Conservation (phyloP, 257 asterid genomes). For the Solanum sejunctum region DNA sequence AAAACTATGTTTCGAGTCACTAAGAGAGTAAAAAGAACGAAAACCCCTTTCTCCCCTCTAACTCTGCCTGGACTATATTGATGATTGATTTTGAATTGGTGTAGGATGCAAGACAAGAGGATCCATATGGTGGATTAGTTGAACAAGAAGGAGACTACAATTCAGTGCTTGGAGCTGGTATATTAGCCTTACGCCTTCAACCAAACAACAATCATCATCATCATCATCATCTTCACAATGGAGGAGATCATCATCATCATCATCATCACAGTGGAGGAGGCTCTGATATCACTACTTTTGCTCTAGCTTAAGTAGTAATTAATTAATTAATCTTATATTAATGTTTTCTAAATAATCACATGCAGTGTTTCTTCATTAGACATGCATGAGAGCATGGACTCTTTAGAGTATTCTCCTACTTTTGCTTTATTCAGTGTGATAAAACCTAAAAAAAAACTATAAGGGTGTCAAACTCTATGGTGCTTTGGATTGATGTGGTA, state of each 20-base stretch:
- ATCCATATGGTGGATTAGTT: slow-evolving; percentile 85
- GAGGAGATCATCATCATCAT: slow-evolving; percentile 28
- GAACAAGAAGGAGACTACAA: slow-evolving; percentile 73
- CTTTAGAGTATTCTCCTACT: not conserved
- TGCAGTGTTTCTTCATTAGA: not conserved
- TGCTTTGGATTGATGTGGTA: not conserved
- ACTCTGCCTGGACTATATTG: not conserved
- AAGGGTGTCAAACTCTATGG: not conserved
- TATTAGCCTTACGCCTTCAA: slow-evolving; percentile 43
- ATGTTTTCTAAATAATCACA: not conserved
- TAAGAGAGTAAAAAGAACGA: too few species aligned
- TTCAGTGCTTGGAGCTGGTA: slow-evolving; percentile 41
- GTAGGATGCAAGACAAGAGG: slow-evolving; percentile 74
- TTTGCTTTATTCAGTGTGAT: not conserved
- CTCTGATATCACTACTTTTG: slow-evolving; percentile 70
- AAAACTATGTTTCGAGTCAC: not conserved
- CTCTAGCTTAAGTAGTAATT: slow-evolving; percentile 42
- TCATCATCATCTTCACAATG: slow-evolving; percentile 38
- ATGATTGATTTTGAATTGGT: not conserved
- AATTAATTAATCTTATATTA: not conserved
- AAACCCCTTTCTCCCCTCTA: not conserved
- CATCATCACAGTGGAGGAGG: slow-evolving; percentile 57
- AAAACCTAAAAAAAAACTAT: not conserved
- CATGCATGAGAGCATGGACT: not conserved
- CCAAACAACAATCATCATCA: slow-evolving; percentile 14